Evolutionary conservation across 1,284 basidiomycete species (phyloP), one percentile per base, ranked within the genome.

Genomic region (Chiua sp.): DNA sequence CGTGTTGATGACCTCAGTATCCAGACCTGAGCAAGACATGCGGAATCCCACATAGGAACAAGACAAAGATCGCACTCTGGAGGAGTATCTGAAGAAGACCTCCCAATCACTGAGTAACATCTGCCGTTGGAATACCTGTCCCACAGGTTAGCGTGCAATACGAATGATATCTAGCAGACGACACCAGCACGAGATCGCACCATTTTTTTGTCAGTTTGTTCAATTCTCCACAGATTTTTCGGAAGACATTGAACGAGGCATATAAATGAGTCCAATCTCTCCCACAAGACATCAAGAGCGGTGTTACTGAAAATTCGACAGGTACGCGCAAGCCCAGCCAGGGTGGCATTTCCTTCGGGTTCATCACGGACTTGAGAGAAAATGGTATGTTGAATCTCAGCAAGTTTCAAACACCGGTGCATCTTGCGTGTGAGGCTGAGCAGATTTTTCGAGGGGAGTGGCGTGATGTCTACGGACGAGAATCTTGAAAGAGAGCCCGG

Each of bases 41-140:
- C 55, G 26, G 12, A 47, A 18, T 39, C 37, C 3, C 53, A n/a
- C 18, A 54, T 12, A n/a, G n/a, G n/a, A n/a, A n/a, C n/a, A n/a
- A n/a, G n/a, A n/a, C n/a, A n/a, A n/a, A 10, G 6, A 5, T 20
- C 67, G 68, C 44, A 69, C 32, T 33, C 70, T 63, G 20, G 59
- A 56, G 18, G 65, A 68, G 51, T 75, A 69, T 59, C 35, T 66
- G 22, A 61, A 72, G 48, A 74, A 73, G 30, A 70, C 57, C 22
- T 61, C 59, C 73, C 73, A 72, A 55, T 72, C 73, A 37, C 35
- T 62, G 10, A 67, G 44, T 2, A 58, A 67, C 69, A 74, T 70
- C 47, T 67, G 35, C n/a, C n/a, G n/a, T n/a, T n/a, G n/a, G n/a
- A n/a, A n/a, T n/a, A n/a, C n/a, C n/a, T n/a, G n/a, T n/a, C n/a